These are phyloP conservation scores for Eucalyptus leucophloia DNA, from an alignment of 345 rosid genomes.

Conservation along the genomic window DNA sequence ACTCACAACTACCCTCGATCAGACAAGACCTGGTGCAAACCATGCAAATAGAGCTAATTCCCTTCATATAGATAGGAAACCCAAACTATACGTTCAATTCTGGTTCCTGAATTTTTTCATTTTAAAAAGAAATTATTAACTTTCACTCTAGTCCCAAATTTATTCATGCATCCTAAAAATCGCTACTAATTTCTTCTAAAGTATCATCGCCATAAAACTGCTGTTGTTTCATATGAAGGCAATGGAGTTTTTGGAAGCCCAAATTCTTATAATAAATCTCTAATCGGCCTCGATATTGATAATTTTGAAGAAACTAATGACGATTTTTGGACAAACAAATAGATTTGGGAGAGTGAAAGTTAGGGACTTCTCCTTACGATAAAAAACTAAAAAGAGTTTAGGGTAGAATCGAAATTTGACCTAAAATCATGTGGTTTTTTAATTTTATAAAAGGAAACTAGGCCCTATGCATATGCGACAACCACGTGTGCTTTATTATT, in stretches of 20 bases:
- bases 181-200: fast-evolving
- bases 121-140: background rate
- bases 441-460: no score
- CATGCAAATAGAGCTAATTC: background rate
- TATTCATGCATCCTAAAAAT: fast-evolving
- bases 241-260: background rate
- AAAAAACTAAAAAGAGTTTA: background rate
- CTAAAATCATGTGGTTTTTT: no score
- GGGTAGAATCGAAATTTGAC: background rate
- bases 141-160: background rate
- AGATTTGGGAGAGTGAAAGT: background rate
- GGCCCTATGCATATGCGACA: background rate
- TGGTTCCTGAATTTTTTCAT: fast-evolving
- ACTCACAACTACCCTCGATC: background rate
- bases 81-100: background rate
- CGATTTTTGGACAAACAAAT: background rate
- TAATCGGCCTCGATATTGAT: background rate
- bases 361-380: background rate
- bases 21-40: background rate
- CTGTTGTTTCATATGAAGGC: background rate
- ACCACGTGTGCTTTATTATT: background rate
- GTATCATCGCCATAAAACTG: fast-evolving
- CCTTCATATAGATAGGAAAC: no score
- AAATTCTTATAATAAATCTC: background rate
- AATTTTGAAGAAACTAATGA: background rate